phyloP scores from a whole-genome alignment of 768 basidiomycete genomes.

The Mycena rebaudengoi region DNA sequence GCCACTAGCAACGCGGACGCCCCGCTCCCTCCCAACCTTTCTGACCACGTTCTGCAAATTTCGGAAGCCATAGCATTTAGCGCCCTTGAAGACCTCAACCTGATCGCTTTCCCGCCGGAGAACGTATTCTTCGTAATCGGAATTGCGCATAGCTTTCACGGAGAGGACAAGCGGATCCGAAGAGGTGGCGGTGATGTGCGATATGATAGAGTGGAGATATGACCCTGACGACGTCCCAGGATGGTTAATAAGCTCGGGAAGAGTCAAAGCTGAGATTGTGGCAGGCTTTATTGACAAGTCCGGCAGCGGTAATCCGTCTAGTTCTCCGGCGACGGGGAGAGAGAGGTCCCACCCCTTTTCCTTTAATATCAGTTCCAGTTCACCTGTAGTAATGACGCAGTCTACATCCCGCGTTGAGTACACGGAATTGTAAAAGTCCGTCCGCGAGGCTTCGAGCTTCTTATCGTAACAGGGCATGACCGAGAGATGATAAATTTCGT shows the following conservation, averaged over 20 bases:
- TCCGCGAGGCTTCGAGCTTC: constrained; percentile 95
- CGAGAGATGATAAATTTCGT: constrained; percentile 93
- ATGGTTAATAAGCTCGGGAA: constrained; percentile 83
- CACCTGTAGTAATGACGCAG: constrained; percentile 97
- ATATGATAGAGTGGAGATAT: constrained; percentile 85
- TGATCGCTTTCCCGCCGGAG: constrained; percentile 52
- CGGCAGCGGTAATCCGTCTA: constrained; percentile 35
- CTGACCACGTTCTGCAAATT: constrained; percentile 97
- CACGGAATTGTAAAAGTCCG: constrained; percentile 87
- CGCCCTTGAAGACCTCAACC: constrained; percentile 84
- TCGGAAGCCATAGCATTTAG: constrained; percentile 96
- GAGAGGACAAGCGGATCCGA: constrained; percentile 56
- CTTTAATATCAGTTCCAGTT: constrained; percentile 84
- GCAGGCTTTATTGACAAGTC: constrained; percentile 18
- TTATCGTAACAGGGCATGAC: constrained; percentile 99
- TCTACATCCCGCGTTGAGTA: constrained; percentile 93
- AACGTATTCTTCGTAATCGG: constrained; percentile 82
- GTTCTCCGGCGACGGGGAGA: constrained; percentile 61
- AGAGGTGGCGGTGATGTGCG: constrained; percentile 54
- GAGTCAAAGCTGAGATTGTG: constrained; percentile 24
- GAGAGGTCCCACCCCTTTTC: constrained; percentile 86
- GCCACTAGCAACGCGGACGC: constrained; percentile 76
- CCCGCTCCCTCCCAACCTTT: constrained; percentile 87
- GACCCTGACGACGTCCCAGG: constrained; percentile 92
- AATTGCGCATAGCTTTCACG: constrained; percentile 68